phyloP scores from a whole-genome alignment of 2,329 filamentous ascomycete genomes.

The Spiromastix sp. region DNA sequence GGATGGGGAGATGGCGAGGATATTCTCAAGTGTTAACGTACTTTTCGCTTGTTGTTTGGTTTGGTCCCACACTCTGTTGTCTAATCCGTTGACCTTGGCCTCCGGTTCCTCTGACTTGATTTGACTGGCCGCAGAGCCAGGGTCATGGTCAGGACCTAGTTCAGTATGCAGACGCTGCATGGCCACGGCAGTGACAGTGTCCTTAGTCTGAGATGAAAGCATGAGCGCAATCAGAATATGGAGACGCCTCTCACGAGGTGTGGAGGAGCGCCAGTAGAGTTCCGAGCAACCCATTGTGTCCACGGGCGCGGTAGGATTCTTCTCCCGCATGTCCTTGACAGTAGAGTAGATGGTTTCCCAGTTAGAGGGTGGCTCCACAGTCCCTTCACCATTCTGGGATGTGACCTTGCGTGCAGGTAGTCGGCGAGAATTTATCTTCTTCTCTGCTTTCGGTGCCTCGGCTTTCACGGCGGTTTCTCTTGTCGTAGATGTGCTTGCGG shows the following conservation, averaged over 20 bases:
- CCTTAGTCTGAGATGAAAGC: constrained; percentile 88
- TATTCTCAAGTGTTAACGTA: constrained; percentile 61
- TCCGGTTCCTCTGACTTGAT: constrained; percentile 9
- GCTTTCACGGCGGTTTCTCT: constrained; percentile 19
- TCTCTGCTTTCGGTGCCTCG: constrained; percentile 15
- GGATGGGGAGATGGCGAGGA: constrained; percentile 60
- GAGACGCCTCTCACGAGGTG: constrained; percentile 55
- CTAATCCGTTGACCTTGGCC: constrained; percentile 15
- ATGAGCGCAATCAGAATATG: constrained; percentile 82
- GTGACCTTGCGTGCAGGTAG: constrained; percentile 31
- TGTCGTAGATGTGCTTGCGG: constrained; percentile 13
- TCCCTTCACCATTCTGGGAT: constrained; percentile 24
- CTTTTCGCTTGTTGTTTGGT: constrained; percentile 24
- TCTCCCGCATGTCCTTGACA: constrained; percentile 67
- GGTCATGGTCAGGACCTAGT: constrained; percentile 37
- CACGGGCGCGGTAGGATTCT: constrained; percentile 63
- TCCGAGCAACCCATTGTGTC: constrained; percentile 91
- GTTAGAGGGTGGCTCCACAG: constrained; percentile 54
- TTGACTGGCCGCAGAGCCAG: constrained; percentile 8
- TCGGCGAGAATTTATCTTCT: constrained; percentile 26
- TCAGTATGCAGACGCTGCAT: constrained; percentile 71
- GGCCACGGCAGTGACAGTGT: constrained; percentile 75
- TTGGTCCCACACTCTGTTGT: constrained; percentile 8
- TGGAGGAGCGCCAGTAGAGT: constrained; percentile 32
- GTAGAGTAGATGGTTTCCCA: constrained; percentile 75